Evolutionary conservation across 495 filamentous ascomycete species (phyloP), one percentile per base, ranked within the genome.

Genomic region (Lophiostoma macrostomum): DNA sequence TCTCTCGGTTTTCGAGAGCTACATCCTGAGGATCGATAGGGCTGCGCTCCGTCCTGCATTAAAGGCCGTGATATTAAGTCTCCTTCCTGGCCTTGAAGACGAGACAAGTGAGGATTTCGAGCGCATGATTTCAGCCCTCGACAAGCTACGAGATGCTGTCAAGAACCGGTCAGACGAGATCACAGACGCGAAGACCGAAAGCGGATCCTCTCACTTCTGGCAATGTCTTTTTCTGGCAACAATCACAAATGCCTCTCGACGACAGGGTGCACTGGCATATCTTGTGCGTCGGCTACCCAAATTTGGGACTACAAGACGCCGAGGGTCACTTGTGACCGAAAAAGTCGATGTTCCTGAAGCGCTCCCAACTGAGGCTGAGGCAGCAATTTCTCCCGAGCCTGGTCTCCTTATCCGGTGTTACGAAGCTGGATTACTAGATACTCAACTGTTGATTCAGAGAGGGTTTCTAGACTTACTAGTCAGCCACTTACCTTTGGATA

Each of bases 91-190:
- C 0, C 73, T 97, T 11, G 93, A 99, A 66, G 93, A 99, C 58
- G 91, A 96, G 63, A 90, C 90, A 3, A 91, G 89, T 47, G 93
- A 97, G 65, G 95, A 99, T 59, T 99, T 96, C 67, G 91, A 97
- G 49, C 80, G 87, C 27, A 94, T 90, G 1, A 64, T 95, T 39
- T 78, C 76, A 36, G 78, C 95, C 14, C 66, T 96, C 20, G 87
- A 93, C 58, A 82, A 77, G 39, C 83, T 97, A 59, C 88, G 85
- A 58, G 71, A 76, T 62, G 80, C 81, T 10, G 79, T 90, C 22
- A 56, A 28, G 18, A 45, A 28, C n/a, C 23, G 35, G 0, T 28
- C 47, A 10, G 60, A 44, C 7, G 47, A 52, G 13, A 34, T 50
- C 5, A 23, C 13, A 8, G 75, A 76, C 1, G 69, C 76, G n/a